phyloP scores from a whole-genome alignment of 2,329 filamentous ascomycete species.

The Cladosporium oxysporum region DNA sequence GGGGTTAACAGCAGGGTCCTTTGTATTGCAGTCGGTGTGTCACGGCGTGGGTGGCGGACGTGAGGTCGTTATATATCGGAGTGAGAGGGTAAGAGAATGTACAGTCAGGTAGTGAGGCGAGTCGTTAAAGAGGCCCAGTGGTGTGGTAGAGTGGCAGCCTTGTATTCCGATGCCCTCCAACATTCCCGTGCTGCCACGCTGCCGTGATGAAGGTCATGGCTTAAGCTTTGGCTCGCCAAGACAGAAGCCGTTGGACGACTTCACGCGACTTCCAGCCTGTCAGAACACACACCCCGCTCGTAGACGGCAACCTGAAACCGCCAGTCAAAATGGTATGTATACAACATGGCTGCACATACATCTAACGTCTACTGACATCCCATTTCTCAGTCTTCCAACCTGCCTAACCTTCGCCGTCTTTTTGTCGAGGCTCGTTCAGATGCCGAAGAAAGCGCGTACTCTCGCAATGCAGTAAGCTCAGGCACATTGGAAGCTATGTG shows the following conservation, averaged over 20 bases:
- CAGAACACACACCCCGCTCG: neutral
- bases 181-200: slow-evolving; percentile 12
- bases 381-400: slow-evolving; percentile 61
- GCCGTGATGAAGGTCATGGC: slow-evolving; percentile 11
- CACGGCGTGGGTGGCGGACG: neutral
- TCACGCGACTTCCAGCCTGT: neutral
- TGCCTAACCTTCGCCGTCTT: slow-evolving; percentile 92
- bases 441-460: slow-evolving; percentile 91
- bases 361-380: neutral
- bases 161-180: neutral
- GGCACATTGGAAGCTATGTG: neutral
- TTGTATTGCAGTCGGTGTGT: neutral
- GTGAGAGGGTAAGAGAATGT: neutral
- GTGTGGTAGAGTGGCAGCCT: neutral
- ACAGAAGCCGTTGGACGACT: slow-evolving; percentile 5
- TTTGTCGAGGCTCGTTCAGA: slow-evolving; percentile 94
- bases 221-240: slow-evolving; percentile 20
- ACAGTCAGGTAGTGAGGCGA: neutral
- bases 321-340: slow-evolving; percentile 12
- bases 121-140: slow-evolving; percentile 1
- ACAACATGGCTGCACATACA: neutral
- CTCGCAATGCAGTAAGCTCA: slow-evolving; percentile 75
- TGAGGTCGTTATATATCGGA: neutral
- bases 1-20: slow-evolving; percentile 17
- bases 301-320: neutral